Percentiles rank a stretch among this genome's conserved stretches.
phyloP scores from a whole-genome alignment of 208 protist genomes.

The Zelonia costaricensis region DNA sequence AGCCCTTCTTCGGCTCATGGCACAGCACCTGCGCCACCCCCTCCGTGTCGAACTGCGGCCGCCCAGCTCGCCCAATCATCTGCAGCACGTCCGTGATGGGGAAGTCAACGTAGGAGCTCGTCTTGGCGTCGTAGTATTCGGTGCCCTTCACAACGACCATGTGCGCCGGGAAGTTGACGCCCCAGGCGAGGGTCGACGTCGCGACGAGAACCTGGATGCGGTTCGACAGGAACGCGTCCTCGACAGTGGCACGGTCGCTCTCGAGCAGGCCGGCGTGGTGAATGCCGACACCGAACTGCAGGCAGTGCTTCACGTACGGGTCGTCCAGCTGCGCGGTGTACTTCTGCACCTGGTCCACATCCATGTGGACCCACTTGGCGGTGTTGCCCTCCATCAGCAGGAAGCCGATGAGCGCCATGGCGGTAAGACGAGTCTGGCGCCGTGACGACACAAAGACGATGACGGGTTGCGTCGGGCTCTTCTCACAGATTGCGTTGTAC shows the following conservation, averaged over 20 bases:
- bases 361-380: conserved; percentile 93
- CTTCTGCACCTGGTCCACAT: conserved; percentile 86
- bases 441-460: conserved; percentile 99
- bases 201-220: conserved; percentile 98
- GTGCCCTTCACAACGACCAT: conserved; percentile 99
- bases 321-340: conserved; percentile 80
- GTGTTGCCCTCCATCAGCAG: conserved; percentile 92
- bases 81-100: conserved; percentile 99
- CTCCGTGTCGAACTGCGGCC: conserved; percentile 97
- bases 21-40: conserved; percentile 97
- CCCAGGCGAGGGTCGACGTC: conserved; percentile 99
- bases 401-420: conserved; percentile 97
- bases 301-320: conserved; percentile 92
- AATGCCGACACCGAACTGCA: conserved; percentile 99
- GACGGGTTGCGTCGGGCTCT: conserved; percentile 94
- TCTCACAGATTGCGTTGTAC: conserved; percentile 97
- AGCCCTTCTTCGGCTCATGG: conserved; percentile 98
- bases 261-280: conserved; percentile 98
- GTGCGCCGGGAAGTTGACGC: conserved; percentile 99
- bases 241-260: conserved; percentile 89
- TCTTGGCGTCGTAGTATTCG: conserved; percentile 99
- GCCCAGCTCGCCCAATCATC: conserved; percentile 99
- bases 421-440: conserved; percentile 99
- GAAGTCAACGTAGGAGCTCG: conserved; percentile 98
- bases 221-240: conserved; percentile 93